These are phyloP conservation scores for Inonotus hispidus DNA, from an alignment of 1,284 basidiomycete species.

Conservation along the genomic window DNA sequence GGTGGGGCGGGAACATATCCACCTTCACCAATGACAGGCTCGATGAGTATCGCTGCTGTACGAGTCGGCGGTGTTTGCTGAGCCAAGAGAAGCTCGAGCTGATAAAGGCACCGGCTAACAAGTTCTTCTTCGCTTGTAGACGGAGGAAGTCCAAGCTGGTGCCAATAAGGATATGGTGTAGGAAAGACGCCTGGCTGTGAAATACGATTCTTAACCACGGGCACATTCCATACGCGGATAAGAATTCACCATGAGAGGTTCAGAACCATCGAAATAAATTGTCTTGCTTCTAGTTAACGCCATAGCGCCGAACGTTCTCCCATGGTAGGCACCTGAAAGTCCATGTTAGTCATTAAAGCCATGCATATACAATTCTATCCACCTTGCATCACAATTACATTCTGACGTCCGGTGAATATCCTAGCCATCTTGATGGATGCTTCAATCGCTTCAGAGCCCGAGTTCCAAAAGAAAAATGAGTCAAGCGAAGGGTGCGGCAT, in stretches of 20 bases:
- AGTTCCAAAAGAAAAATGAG: constrained; percentile 97
- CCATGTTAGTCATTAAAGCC: neutral
- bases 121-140: constrained; percentile 63
- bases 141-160: constrained; percentile 68
- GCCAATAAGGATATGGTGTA: constrained; percentile 90
- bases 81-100: constrained; percentile 77
- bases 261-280: constrained; percentile 74
- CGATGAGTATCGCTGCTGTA: constrained; percentile 89
- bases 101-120: constrained; percentile 67
- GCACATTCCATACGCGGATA: neutral
- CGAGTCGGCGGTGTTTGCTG: constrained; percentile 84
- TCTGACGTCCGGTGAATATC: constrained; percentile 70
- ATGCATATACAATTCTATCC: constrained; percentile 10
- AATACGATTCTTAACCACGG: constrained; percentile 1
- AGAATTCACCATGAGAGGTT: constrained; percentile 71
- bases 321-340: constrained; percentile 70
- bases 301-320: constrained; percentile 84
- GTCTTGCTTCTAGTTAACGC: constrained; percentile 90
- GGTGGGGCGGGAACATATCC: constrained; percentile 90
- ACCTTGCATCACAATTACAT: constrained; percentile 89
- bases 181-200: constrained; percentile 77
- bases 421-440: constrained; percentile 80
- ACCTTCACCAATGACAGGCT: constrained; percentile 91
- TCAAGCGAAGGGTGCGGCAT: constrained; percentile 87
- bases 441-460: constrained; percentile 88